Conservation (phyloP, 2,329 filamentous ascomycete species). For the Botrytis elliptica region DNA sequence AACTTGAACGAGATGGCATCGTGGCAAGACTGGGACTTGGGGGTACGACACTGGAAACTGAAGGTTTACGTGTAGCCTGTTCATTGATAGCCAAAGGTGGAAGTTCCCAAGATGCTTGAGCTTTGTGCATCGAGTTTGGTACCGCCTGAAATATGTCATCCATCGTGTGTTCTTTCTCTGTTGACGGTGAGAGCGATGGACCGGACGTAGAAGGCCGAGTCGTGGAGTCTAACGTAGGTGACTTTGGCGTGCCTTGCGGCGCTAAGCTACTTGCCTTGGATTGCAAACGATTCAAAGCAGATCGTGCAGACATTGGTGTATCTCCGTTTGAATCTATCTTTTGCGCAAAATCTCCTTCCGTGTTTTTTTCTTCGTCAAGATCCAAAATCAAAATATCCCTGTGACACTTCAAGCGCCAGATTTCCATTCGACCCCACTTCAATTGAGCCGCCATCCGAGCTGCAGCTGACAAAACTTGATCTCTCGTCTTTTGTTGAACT, state of each 20-base stretch:
- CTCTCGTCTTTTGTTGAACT: slow-evolving; percentile 85
- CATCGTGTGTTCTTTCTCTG: slow-evolving; percentile 42
- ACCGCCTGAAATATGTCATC: slow-evolving; percentile 52
- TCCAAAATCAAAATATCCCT: slow-evolving; percentile 84
- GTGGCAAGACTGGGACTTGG: slow-evolving; percentile 32
- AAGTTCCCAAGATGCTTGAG: slow-evolving; percentile 47
- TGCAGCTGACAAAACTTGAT: slow-evolving; percentile 81
- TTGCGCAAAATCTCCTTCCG: slow-evolving; percentile 23
- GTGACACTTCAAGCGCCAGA: slow-evolving; percentile 89
- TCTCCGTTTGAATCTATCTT: slow-evolving; percentile 26
- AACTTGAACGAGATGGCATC: slow-evolving; percentile 40
- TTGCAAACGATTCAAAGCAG: slow-evolving; percentile 38
- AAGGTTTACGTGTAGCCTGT: slow-evolving; percentile 43
- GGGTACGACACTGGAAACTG: slow-evolving; percentile 45
- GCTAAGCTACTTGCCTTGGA: slow-evolving; percentile 42
- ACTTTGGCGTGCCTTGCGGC: slow-evolving; percentile 42
- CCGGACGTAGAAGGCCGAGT: slow-evolving; percentile 39
- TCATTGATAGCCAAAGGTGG: slow-evolving; percentile 43
- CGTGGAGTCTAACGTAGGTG: slow-evolving; percentile 39
- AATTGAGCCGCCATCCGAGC: slow-evolving; percentile 82
- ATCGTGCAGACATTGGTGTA: slow-evolving; percentile 35
- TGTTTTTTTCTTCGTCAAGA: slow-evolving; percentile 69
- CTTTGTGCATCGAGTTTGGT: slow-evolving; percentile 45
- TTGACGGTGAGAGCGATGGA: slow-evolving; percentile 32
- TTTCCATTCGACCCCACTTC: slow-evolving; percentile 91